phyloP scores from a whole-genome alignment of 2,329 filamentous ascomycete species.

The Cladosporium sp. region DNA sequence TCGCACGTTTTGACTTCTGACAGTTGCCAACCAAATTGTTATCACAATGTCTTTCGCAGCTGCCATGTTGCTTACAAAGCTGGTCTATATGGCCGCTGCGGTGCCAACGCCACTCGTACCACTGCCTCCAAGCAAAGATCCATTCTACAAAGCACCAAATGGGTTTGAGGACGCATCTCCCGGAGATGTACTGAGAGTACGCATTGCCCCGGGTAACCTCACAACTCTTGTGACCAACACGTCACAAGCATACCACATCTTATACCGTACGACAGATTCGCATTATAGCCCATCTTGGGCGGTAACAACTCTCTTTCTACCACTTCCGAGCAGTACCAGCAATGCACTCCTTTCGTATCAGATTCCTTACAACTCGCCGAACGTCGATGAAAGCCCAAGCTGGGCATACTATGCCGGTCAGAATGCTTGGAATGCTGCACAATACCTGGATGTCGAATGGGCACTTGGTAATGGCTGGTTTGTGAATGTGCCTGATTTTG shows the following conservation, averaged over 20 bases:
- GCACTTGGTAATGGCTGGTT: constrained; percentile 45
- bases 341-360: constrained; percentile 26
- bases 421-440: not conserved
- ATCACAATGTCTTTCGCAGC: not conserved
- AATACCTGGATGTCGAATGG: constrained; percentile 24
- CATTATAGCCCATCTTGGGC: constrained; percentile 23
- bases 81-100: not conserved
- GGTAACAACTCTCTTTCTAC: constrained; percentile 27
- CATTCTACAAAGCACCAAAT: constrained; percentile 33
- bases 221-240: constrained; percentile 24
- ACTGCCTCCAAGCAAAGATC: constrained; percentile 34
- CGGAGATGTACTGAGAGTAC: constrained; percentile 33
- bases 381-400: constrained; percentile 38
- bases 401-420: constrained; percentile 31
- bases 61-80: not conserved
- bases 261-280: constrained; percentile 27
- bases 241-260: constrained; percentile 27
- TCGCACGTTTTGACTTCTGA: not conserved
- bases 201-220: constrained; percentile 25
- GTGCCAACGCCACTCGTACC: constrained; percentile 7
- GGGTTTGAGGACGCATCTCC: constrained; percentile 27
- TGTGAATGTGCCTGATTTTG: constrained; percentile 46
- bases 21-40: not conserved
- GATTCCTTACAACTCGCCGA: constrained; percentile 35
- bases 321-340: not conserved